Evolutionary conservation across 2,329 filamentous ascomycete genomes (phyloP).

Genomic region (Diaporthe batatas): DNA sequence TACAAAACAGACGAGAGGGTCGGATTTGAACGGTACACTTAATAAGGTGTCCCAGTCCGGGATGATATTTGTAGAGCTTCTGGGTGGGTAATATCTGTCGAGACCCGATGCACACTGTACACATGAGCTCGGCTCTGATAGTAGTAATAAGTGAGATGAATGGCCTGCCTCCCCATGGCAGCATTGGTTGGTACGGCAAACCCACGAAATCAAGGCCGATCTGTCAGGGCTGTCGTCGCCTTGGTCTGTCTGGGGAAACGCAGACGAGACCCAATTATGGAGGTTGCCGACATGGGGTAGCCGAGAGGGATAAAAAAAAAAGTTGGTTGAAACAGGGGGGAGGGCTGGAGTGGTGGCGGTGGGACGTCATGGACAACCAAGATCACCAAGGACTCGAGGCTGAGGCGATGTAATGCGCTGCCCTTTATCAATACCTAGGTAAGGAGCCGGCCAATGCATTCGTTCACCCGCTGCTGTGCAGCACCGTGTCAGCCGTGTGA

Average conservation of each 20-base stretch:
- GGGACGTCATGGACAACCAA: constrained; percentile 27
- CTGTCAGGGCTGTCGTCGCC: constrained; percentile 6
- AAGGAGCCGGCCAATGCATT: neutral
- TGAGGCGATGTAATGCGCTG: neutral
- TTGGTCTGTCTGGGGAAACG: constrained; percentile 20
- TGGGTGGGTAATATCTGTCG: constrained; percentile 11
- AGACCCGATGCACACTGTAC: neutral
- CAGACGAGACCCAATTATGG: neutral
- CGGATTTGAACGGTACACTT: constrained; percentile 28
- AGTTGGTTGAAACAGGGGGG: constrained; percentile 28
- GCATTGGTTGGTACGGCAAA: neutral
- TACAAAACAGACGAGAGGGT: neutral
- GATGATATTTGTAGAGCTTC: neutral
- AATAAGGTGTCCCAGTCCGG: constrained; percentile 9
- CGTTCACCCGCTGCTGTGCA: too few relatives aligned
- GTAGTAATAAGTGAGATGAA: neutral
- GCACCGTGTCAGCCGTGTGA: too few relatives aligned
- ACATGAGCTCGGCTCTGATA: neutral
- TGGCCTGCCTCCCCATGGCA: constrained; percentile 16
- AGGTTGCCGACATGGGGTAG: constrained; percentile 18
- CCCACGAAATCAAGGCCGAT: constrained; percentile 1
- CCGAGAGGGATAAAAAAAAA: constrained; percentile 19
- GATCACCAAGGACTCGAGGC: constrained; percentile 26
- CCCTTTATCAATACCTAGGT: too few relatives aligned
- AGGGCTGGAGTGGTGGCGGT: constrained; percentile 24